These are phyloP conservation scores for Naganishia randhawae DNA, from an alignment of 768 basidiomycete species.

Conservation along the genomic window DNA sequence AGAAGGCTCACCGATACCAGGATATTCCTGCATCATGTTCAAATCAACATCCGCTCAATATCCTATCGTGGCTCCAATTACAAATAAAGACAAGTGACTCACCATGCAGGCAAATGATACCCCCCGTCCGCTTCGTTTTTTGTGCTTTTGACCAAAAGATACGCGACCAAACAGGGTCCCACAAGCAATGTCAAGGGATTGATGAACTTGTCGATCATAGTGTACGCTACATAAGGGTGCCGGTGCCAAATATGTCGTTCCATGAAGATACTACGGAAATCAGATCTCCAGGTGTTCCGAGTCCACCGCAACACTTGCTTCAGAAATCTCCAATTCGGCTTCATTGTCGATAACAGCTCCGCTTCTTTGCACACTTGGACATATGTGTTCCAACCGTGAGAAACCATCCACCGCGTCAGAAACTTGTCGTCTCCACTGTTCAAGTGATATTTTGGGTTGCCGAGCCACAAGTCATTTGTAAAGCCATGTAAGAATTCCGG, in stretches of 20 bases:
- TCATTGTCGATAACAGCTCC: conserved; percentile 87
- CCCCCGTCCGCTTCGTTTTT: conserved; percentile 50
- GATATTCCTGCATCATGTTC: conserved; percentile 35
- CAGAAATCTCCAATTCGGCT: conserved; percentile 91
- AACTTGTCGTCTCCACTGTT: conserved; percentile 94
- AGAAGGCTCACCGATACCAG: conserved; percentile 38
- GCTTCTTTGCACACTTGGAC: conserved; percentile 56
- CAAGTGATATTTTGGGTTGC: conserved; percentile 72
- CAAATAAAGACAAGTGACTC: conserved; percentile 37
- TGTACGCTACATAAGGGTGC: conserved; percentile 77
- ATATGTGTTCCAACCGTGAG: conserved; percentile 91
- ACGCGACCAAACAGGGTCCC: conserved; percentile 73
- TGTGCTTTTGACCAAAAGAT: conserved; percentile 74
- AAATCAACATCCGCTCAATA: background rate
- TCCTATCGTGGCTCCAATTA: background rate
- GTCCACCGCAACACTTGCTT: conserved; percentile 93
- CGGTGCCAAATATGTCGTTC: conserved; percentile 81
- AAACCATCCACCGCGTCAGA: conserved; percentile 93
- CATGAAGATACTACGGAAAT: conserved; percentile 81
- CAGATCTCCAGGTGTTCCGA: conserved; percentile 87
- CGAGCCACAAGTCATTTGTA: conserved; percentile 89
- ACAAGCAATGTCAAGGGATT: conserved; percentile 69
- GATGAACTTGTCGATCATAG: conserved; percentile 66
- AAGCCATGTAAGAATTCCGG: conserved; percentile 89
- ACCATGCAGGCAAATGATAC: conserved; percentile 49